These are phyloP conservation scores for Chlorella sp. DNA, from an alignment of 139 green algal species.

Conservation along the genomic window DNA sequence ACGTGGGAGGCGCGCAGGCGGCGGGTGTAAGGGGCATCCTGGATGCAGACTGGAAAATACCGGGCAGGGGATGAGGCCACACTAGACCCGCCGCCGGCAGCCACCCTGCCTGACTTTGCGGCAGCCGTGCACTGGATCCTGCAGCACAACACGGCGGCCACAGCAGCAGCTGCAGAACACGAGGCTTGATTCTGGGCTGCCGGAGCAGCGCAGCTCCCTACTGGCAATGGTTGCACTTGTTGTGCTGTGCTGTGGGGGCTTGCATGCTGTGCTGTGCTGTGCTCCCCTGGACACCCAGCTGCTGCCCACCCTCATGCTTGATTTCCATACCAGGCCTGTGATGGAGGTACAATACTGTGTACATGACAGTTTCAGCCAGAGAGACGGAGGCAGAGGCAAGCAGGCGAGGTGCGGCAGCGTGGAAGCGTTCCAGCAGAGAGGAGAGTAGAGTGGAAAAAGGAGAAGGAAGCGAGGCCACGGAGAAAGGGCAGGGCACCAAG, in stretches of 20 bases:
- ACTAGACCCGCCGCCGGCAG: slow-evolving; percentile 22
- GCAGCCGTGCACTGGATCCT: slow-evolving; percentile 37
- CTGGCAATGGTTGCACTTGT: not conserved
- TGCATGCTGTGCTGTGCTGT: not conserved
- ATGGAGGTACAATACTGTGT: no score
- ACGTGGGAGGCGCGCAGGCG: slow-evolving; percentile 53
- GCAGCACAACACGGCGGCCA: not conserved
- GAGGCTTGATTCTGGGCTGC: no score
- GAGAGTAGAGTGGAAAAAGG: not conserved
- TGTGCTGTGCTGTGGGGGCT: not conserved
- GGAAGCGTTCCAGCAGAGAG: no score
- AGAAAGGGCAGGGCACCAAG: not conserved
- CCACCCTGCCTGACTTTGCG: slow-evolving; percentile 43
- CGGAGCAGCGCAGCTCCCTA: not conserved
- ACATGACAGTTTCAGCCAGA: no score
- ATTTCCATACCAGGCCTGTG: no score
- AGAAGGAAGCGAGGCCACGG: not conserved
- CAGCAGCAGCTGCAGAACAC: not conserved
- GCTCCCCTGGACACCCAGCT: not conserved
- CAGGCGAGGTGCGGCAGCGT: no score
- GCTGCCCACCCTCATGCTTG: no score
- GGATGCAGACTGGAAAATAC: slow-evolving; percentile 56
- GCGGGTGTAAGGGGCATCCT: slow-evolving; percentile 51
- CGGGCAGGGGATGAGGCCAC: slow-evolving; percentile 38
- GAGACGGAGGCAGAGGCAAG: no score